A percentile compares a stretch with the other conserved stretches of the same genome.
These are phyloP conservation scores for Saccharomycopsis javanensis DNA, from an alignment of 805 yeast species.

Conservation along the genomic window DNA sequence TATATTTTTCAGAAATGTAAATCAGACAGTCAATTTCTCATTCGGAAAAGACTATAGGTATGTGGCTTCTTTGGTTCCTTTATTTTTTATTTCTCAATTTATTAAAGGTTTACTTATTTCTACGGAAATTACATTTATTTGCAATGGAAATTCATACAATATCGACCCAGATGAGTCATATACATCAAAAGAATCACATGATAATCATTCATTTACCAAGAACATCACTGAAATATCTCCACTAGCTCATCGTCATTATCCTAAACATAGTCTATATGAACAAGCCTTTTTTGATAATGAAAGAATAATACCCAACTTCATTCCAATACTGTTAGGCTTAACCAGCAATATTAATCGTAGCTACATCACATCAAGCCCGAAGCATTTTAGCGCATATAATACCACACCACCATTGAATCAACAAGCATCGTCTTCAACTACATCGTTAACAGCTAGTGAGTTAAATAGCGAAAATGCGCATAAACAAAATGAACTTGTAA, in stretches of 20 bases:
- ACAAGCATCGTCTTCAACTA: not conserved
- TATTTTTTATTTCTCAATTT: conserved; percentile 2
- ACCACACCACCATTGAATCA: conserved; percentile 6
- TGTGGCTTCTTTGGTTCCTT: not conserved
- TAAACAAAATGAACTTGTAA: not conserved
- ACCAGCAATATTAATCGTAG: not conserved
- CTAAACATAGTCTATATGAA: not conserved
- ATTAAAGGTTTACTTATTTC: not conserved
- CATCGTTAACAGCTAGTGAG: not conserved
- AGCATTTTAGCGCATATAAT: conserved; percentile 1
- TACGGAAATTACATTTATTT: not conserved
- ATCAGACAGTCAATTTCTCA: not conserved
- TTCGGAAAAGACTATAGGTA: not conserved
- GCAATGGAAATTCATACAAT: not conserved
- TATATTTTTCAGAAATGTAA: not conserved
- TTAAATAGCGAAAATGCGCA: not conserved
- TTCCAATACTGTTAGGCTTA: not conserved
- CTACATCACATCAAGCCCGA: not conserved
- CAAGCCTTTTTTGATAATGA: not conserved
- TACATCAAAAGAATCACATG: not conserved
- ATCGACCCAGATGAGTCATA: not conserved
- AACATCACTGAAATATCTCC: not conserved
- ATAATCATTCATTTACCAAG: not conserved
- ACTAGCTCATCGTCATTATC: not conserved
- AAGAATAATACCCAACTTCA: not conserved